A percentile compares a stretch with the other conserved stretches of the same genome.
phyloP scores from a whole-genome alignment of 345 rosid species.

The Salix koriyanagi region DNA sequence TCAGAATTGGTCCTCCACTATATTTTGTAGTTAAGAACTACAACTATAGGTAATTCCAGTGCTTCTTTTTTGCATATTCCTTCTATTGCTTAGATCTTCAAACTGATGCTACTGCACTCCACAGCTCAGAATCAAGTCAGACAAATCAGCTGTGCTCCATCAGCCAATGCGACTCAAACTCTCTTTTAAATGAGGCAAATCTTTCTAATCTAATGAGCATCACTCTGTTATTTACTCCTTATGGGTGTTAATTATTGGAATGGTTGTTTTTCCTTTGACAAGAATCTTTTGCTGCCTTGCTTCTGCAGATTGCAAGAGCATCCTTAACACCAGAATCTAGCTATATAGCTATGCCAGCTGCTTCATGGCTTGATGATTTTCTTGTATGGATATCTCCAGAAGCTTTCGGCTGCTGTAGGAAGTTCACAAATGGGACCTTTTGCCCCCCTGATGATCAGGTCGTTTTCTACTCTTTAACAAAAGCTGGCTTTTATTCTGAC shows the following conservation, averaged over 20 bases:
- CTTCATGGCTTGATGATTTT: slow-evolving; percentile 99
- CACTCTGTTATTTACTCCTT: background rate
- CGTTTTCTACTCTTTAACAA: slow-evolving; percentile 12
- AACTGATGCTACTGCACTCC: slow-evolving; percentile 20
- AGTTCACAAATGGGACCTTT: slow-evolving; percentile 82
- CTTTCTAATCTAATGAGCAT: background rate
- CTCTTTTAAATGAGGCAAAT: slow-evolving; percentile 85
- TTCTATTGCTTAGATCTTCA: background rate
- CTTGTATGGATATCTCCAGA: slow-evolving; percentile 98
- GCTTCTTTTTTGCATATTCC: slow-evolving; percentile 7
- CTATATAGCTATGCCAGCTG: slow-evolving; percentile 97
- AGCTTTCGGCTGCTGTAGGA: slow-evolving; percentile 97
- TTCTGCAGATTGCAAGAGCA: slow-evolving; percentile 69
- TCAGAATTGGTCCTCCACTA: slow-evolving; percentile 89
- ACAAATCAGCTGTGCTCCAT: slow-evolving; percentile 92
- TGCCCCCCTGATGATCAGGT: slow-evolving; percentile 99
- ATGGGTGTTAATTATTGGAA: background rate
- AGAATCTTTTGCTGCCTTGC: slow-evolving; percentile 12
- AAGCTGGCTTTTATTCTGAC: slow-evolving; percentile 1
- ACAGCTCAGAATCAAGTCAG: slow-evolving; percentile 87
- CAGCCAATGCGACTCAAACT: slow-evolving; percentile 78
- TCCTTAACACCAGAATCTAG: slow-evolving; percentile 76
- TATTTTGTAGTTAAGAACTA: slow-evolving; percentile 91
- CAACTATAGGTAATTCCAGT: slow-evolving; percentile 67
- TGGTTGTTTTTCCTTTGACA: slow-evolving; percentile 7